Conservation (phyloP, 805 yeast genomes). For the Tetrapisispora pingtungensis region DNA sequence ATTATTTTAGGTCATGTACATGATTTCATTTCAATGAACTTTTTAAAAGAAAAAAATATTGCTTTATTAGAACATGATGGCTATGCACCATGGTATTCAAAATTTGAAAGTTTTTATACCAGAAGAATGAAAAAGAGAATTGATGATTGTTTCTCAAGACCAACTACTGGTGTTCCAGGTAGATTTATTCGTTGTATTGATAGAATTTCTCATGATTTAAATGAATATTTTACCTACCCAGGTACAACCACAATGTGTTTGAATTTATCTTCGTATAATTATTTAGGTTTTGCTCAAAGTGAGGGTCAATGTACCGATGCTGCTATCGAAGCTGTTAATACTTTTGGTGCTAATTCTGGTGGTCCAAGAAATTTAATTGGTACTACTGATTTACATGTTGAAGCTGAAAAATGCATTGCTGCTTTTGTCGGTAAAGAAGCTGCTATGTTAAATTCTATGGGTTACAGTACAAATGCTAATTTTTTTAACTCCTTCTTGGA, state of each 20-base stretch:
- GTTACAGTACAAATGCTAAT: constrained; percentile 91
- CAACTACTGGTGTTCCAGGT: constrained; percentile 97
- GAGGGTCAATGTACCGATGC: constrained; percentile 82
- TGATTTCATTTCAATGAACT: constrained; percentile 68
- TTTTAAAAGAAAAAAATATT: constrained; percentile 53
- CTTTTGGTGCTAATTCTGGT: constrained; percentile 68
- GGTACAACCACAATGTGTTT: constrained; percentile 72
- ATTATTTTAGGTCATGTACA: constrained; percentile 84
- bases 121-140: constrained; percentile 85
- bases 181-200: constrained; percentile 76
- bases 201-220: constrained; percentile 58
- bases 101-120: constrained; percentile 86
- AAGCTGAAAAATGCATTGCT: constrained; percentile 72
- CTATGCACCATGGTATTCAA: constrained; percentile 90
- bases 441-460: constrained; percentile 80
- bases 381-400: constrained; percentile 58
- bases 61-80: constrained; percentile 75
- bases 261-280: constrained; percentile 84
- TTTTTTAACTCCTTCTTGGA: constrained; percentile 76
- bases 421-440: constrained; percentile 86
- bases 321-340: constrained; percentile 51
- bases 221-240: constrained; percentile 56
- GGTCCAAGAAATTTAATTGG: constrained; percentile 73
- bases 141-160: constrained; percentile 91
- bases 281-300: constrained; percentile 94